Conservation (phyloP, 345 rosid species). For the Corymbia maculata region DNA sequence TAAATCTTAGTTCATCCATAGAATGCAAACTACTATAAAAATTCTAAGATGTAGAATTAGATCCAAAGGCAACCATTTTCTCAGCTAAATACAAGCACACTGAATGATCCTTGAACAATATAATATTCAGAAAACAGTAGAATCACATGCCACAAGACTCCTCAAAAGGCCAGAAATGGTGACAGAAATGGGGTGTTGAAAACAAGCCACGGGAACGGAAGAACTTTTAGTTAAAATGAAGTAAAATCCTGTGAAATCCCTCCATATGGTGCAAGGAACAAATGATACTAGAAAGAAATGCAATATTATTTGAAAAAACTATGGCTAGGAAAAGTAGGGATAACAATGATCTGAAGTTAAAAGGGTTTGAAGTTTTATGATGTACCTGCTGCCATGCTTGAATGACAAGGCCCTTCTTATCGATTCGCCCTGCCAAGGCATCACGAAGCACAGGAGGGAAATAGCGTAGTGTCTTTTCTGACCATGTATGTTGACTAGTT, state of each 20-base stretch:
- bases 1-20: background rate
- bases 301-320: background rate
- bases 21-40: background rate
- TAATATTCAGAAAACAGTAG: background rate
- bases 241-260: background rate
- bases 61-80: background rate
- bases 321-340: background rate
- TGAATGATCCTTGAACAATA: background rate
- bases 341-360: background rate
- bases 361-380: background rate
- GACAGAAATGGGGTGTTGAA: background rate
- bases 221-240: background rate
- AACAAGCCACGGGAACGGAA: background rate
- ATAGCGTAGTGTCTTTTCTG: slow-evolving; percentile 74
- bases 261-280: background rate
- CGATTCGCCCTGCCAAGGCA: slow-evolving; percentile 47
- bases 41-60: background rate
- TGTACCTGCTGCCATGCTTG: slow-evolving; percentile 86
- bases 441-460: slow-evolving; percentile 85
- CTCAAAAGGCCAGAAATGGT: background rate
- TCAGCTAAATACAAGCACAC: background rate
- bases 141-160: background rate
- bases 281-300: background rate
- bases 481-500: slow-evolving; percentile 93
- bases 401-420: slow-evolving; percentile 60